phyloP scores from a whole-genome alignment of 306 rosid genomes.

The Acacia acuminata region DNA sequence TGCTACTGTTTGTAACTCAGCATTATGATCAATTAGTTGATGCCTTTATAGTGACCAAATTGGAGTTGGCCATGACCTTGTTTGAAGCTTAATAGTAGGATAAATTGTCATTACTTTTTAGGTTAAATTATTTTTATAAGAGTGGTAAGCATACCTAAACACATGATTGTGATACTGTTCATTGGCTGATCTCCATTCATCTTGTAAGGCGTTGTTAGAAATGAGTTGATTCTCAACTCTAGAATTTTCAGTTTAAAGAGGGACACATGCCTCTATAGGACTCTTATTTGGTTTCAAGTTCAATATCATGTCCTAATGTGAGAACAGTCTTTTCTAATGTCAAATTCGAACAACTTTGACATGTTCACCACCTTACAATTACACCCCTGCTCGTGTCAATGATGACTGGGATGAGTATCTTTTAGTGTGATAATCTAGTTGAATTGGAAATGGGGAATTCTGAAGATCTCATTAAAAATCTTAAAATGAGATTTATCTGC shows the following conservation, averaged over 20 bases:
- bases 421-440: slow-evolving; percentile 6
- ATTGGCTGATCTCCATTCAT: neutral
- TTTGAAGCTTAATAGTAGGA: neutral
- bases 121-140: neutral
- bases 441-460: slow-evolving; percentile 18
- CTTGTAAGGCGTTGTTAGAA: neutral
- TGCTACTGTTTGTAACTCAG: slow-evolving; percentile 18
- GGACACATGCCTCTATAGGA: neutral
- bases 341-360: neutral
- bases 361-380: neutral
- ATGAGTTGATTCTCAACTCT: neutral
- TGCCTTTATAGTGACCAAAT: neutral
- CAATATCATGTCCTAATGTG: neutral
- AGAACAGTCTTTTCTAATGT: neutral
- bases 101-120: slow-evolving; percentile 11
- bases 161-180: neutral
- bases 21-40: neutral
- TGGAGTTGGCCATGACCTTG: neutral
- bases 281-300: neutral
- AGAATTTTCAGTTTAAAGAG: neutral
- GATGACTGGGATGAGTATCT: slow-evolving; percentile 8
- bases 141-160: neutral
- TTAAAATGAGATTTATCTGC: neutral
- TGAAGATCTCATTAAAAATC: slow-evolving; percentile 2
- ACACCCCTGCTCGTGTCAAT: neutral